Evolutionary conservation across 1,284 basidiomycete genomes (phyloP).

Genomic region (Trametes sp.): DNA sequence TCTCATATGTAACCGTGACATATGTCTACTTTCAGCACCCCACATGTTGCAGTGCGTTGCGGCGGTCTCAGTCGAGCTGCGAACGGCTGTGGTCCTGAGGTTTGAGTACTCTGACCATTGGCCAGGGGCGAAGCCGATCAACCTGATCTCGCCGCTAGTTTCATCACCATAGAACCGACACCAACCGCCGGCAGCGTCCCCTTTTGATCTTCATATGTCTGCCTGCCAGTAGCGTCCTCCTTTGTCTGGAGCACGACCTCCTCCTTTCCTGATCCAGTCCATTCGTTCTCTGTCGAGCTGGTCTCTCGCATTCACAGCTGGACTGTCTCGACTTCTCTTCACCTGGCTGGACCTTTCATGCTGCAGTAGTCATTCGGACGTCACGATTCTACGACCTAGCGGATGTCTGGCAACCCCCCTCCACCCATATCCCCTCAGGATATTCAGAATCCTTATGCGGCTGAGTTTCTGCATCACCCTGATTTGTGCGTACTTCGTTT

Average conservation of each 20-base stretch:
- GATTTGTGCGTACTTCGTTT: constrained; percentile 41
- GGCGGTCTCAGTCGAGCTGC: constrained; percentile 10
- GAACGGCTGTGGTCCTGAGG: constrained; percentile 17
- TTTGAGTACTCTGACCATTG: too few species aligned
- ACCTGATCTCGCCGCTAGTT: constrained; percentile 12
- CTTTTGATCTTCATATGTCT: constrained; percentile 13
- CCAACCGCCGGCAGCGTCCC: constrained; percentile 10
- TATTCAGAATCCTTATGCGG: constrained; percentile 25
- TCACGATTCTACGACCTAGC: constrained; percentile 10
- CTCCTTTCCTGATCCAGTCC: constrained; percentile 10
- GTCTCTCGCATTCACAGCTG: constrained; percentile 32
- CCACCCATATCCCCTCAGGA: constrained; percentile 13
- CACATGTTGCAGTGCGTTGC: not conserved
- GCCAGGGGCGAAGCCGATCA: constrained; percentile 11
- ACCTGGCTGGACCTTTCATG: constrained; percentile 31
- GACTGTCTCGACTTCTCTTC: constrained; percentile 23
- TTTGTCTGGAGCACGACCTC: constrained; percentile 4
- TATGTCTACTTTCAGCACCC: not conserved
- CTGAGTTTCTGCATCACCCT: constrained; percentile 34
- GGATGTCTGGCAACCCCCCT: constrained; percentile 25
- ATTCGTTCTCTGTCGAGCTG: constrained; percentile 30
- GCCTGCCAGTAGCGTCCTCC: constrained; percentile 14
- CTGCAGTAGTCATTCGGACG: constrained; percentile 12
- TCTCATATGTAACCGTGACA: not conserved
- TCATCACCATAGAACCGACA: constrained; percentile 18